phyloP scores from a whole-genome alignment of 164 flowering plant species.

The Nelumbo lutea region DNA sequence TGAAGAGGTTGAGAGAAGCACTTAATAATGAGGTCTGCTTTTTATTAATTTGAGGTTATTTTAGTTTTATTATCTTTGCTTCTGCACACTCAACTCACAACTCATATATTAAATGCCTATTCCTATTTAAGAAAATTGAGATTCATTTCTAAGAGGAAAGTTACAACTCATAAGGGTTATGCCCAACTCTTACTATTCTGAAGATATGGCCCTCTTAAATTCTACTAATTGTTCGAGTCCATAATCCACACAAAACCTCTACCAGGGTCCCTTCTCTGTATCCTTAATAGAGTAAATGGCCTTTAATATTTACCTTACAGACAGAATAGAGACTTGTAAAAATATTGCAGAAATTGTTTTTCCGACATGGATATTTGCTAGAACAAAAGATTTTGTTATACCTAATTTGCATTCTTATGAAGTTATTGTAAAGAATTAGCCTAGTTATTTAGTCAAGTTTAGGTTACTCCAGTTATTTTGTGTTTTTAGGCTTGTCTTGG shows the following conservation, averaged over 20 bases:
- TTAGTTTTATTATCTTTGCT: not conserved
- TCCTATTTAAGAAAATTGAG: not conserved
- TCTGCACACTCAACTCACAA: not conserved
- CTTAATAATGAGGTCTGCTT: conserved; percentile 54
- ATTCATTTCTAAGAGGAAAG: not conserved
- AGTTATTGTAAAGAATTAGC: no score
- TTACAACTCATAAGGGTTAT: not conserved
- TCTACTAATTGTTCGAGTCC: not conserved
- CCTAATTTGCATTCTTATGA: no score
- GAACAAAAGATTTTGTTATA: not conserved
- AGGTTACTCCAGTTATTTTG: no score
- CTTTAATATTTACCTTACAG: not conserved
- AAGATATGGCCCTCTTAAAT: no score
- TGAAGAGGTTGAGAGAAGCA: conserved; percentile 62
- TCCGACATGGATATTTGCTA: not conserved
- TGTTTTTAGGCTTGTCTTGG: no score
- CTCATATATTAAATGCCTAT: not conserved
- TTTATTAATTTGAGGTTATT: not conserved
- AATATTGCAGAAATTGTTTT: not conserved
- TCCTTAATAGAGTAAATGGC: not conserved
- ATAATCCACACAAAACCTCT: not conserved
- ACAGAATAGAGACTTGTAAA: not conserved
- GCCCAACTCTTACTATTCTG: not conserved
- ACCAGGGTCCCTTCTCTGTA: not conserved
- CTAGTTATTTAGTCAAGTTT: no score